Conservation (phyloP, 2,329 filamentous ascomycete species). For the Hypocreales sp. region DNA sequence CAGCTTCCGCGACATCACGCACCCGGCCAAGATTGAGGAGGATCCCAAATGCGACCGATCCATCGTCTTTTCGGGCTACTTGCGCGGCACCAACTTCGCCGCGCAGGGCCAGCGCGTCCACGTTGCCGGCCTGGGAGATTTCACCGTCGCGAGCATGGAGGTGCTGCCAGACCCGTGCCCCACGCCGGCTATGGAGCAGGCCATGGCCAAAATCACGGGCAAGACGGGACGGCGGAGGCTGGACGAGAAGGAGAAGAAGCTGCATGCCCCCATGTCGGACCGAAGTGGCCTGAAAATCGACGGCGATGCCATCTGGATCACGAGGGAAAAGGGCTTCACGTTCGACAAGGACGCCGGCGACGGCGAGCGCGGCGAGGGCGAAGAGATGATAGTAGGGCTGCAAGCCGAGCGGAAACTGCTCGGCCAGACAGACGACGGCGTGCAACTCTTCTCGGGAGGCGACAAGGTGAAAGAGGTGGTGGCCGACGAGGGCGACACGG, state of each 20-base stretch:
- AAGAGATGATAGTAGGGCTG: slow-evolving; percentile 83
- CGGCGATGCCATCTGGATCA: slow-evolving; percentile 90
- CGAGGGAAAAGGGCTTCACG: slow-evolving; percentile 53
- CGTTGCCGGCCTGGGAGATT: slow-evolving; percentile 82
- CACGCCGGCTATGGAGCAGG: slow-evolving; percentile 81
- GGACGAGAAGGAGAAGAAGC: slow-evolving; percentile 90
- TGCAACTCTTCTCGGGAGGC: slow-evolving; percentile 74
- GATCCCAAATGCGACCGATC: slow-evolving; percentile 82
- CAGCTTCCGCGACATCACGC: slow-evolving; percentile 88
- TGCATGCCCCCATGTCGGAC: slow-evolving; percentile 97
- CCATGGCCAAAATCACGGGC: slow-evolving; percentile 67
- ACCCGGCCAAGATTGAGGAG: slow-evolving; percentile 80
- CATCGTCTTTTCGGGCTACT: slow-evolving; percentile 81
- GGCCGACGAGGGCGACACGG: slow-evolving; percentile 37
- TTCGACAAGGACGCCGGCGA: slow-evolving; percentile 55
- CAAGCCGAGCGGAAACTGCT: slow-evolving; percentile 71
- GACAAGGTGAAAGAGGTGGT: slow-evolving; percentile 46
- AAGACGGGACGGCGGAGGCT: slow-evolving; percentile 68
- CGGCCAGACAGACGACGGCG: slow-evolving; percentile 66
- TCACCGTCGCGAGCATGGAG: slow-evolving; percentile 72
- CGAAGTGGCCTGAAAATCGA: slow-evolving; percentile 92
- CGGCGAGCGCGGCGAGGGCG: slow-evolving; percentile 74
- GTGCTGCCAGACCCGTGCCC: slow-evolving; percentile 86
- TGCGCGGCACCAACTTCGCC: slow-evolving; percentile 88
- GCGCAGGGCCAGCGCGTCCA: slow-evolving; percentile 76